Base-by-base conservation (phyloP, 1,139 yeast genomes). In the Lodderomyces parapsilosis region DNA sequence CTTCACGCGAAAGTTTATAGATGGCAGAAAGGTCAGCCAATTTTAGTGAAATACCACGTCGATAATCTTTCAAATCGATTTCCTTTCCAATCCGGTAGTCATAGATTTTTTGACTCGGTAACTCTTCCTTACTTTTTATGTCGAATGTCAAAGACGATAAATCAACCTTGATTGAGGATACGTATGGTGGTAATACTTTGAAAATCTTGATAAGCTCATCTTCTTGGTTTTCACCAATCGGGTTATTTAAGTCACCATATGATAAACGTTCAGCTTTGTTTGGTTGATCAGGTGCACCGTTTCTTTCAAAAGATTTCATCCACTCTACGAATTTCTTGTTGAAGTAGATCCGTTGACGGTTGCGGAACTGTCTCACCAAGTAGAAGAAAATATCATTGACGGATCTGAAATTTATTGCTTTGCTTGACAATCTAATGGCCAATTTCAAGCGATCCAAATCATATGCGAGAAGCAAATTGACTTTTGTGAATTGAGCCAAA, bases 81-180 rank as follows among this genome's bases (percentile, higher is more conserved):
- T 65, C 59, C 35, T 60, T 48, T 2, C 53, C 55, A 1, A 61
- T 41, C 2, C 48, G 47, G 2, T 56, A 55, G 39, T 68, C 72
- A 35, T 41, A 53, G 9, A 66, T 52, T 1, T 49, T 47, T 41
- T 65, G 67, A 40, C 62, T 58, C 0, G 78, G 78, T 15, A 74
- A 55, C 4, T 68, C 67, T 46, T 73, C 78, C 43, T 71, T 71
- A 47, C 77, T 71, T 14, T 69, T 59, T 11, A 73, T 57, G 44
- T 69, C 73, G 1, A 66, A 59, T 9, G 8, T 31, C 15, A 71
- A 40, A 17, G 59, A 53, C 3, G 62, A 46, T 10, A 69, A 48
- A 18, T 56, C 57, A 19, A 66, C 43, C 46, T 59, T 63, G 8
- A 69, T 49, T 2, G 63, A 53, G 2, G 60, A 51, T 4, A 73